Evolutionary conservation across 805 yeast species (phyloP).

Genomic region (Candida boleticola): DNA sequence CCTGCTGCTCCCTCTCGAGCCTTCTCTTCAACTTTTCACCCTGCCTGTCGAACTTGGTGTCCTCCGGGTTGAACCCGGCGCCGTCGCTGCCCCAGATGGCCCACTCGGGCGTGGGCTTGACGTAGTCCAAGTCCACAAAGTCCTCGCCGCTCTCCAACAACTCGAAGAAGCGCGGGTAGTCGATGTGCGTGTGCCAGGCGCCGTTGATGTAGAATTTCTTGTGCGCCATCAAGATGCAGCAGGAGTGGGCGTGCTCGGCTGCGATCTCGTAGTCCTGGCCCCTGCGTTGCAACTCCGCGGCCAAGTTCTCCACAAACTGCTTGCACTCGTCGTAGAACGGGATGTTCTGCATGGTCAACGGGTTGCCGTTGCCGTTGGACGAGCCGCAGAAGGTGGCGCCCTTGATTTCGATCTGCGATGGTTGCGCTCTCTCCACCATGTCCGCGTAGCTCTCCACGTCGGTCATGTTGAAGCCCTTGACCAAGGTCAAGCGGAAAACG

Average conservation of each 20-base stretch:
- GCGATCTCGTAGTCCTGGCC: slow-evolving; percentile 79
- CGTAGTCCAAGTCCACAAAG: slow-evolving; percentile 78
- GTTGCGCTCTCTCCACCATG: slow-evolving; percentile 74
- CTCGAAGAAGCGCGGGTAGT: slow-evolving; percentile 73
- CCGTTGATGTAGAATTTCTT: slow-evolving; percentile 65
- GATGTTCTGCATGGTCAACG: slow-evolving; percentile 91
- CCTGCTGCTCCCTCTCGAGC: slow-evolving; percentile 32
- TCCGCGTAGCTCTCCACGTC: slow-evolving; percentile 83
- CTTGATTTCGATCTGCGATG: slow-evolving; percentile 87
- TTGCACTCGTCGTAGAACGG: slow-evolving; percentile 92
- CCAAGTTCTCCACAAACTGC: slow-evolving; percentile 63
- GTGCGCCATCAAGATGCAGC: slow-evolving; percentile 85
- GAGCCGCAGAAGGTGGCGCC: slow-evolving; percentile 97
- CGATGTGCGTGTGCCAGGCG: slow-evolving; percentile 87
- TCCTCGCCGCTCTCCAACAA: slow-evolving; percentile 61
- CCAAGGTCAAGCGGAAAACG: slow-evolving; percentile 85
- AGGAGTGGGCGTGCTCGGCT: slow-evolving; percentile 94
- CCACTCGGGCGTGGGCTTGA: slow-evolving; percentile 83
- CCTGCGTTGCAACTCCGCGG: slow-evolving; percentile 58
- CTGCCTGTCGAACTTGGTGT: slow-evolving; percentile 63
- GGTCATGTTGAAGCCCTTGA: slow-evolving; percentile 87
- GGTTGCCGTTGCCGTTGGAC: slow-evolving; percentile 77
- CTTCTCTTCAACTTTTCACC: slow-evolving; percentile 55
- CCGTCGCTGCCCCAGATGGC: slow-evolving; percentile 83
- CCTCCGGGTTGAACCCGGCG: slow-evolving; percentile 90